These are phyloP conservation scores for Quercus glauca DNA, from an alignment of 306 rosid genomes.

Conservation along the genomic window DNA sequence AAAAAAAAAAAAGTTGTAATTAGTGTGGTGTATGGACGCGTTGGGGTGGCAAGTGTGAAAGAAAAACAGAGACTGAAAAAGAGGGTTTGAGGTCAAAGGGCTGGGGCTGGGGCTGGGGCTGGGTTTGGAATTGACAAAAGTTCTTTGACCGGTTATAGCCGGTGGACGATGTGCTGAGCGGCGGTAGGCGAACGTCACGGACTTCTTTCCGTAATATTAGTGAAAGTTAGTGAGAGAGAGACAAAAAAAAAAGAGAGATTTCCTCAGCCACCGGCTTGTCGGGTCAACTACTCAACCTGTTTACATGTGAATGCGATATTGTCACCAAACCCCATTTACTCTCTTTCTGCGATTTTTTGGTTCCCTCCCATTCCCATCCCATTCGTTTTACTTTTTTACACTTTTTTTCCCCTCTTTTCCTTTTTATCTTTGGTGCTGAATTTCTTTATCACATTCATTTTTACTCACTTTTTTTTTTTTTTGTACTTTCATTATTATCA, in stretches of 20 bases:
- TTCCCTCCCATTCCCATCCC: background rate
- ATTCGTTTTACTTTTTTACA: too few relatives aligned
- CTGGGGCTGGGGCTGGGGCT: background rate
- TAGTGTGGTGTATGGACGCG: constrained; percentile 14
- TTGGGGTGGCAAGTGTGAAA: background rate
- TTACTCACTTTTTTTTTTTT: background rate
- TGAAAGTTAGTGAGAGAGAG: background rate
- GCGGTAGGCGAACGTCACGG: constrained; percentile 47
- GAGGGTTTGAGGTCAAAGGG: background rate
- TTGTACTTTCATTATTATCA: background rate
- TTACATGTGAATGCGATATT: constrained; percentile 20
- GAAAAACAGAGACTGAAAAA: background rate
- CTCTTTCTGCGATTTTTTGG: too few relatives aligned
- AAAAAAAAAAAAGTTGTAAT: too few relatives aligned
- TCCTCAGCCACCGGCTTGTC: constrained; percentile 1
- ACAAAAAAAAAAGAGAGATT: background rate
- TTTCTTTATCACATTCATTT: background rate
- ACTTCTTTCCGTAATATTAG: background rate
- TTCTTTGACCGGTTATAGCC: background rate
- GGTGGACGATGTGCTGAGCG: constrained; percentile 10
- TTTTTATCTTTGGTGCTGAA: too few relatives aligned
- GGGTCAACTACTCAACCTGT: constrained; percentile 38
- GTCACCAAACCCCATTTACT: constrained; percentile 18
- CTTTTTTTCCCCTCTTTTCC: background rate
- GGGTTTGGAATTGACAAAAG: background rate